phyloP scores from a whole-genome alignment of 2,329 filamentous ascomycete species.

The Fusarium globosum region DNA sequence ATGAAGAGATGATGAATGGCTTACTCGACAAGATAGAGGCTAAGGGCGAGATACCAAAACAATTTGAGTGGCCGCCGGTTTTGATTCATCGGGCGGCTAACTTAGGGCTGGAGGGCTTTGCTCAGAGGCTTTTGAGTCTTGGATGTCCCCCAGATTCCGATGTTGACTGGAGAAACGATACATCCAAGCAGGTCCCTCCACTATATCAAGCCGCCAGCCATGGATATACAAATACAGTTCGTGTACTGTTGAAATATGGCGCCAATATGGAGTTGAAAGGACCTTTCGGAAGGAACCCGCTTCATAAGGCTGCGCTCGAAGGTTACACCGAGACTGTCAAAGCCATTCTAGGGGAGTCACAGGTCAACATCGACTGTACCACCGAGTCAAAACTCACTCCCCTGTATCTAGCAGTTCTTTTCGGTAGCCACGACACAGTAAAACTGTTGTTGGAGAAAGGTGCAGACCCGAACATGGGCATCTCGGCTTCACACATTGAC shows the following conservation, averaged over 20 bases:
- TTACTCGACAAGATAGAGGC: background rate
- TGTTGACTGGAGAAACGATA: background rate
- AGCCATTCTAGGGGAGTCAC: background rate
- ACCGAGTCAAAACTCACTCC: background rate
- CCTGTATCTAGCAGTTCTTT: background rate
- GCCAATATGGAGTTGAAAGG: background rate
- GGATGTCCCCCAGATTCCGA: background rate
- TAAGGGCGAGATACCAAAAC: background rate
- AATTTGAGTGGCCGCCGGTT: background rate
- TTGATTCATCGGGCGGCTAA: background rate
- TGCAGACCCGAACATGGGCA: slow-evolving; percentile 3
- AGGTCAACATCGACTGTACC: background rate
- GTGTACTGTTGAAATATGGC: background rate
- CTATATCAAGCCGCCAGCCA: background rate
- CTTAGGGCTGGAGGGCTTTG: background rate
- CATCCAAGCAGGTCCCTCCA: background rate
- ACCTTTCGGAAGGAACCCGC: background rate
- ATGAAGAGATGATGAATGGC: background rate
- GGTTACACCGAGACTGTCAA: background rate
- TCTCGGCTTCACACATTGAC: background rate
- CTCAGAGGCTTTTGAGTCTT: too few relatives aligned
- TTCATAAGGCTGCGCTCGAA: background rate
- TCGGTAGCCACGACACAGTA: background rate
- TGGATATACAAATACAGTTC: background rate
- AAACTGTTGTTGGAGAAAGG: background rate